Conservation (phyloP, 345 rosid species). For the Eucalyptus pauciflora region DNA sequence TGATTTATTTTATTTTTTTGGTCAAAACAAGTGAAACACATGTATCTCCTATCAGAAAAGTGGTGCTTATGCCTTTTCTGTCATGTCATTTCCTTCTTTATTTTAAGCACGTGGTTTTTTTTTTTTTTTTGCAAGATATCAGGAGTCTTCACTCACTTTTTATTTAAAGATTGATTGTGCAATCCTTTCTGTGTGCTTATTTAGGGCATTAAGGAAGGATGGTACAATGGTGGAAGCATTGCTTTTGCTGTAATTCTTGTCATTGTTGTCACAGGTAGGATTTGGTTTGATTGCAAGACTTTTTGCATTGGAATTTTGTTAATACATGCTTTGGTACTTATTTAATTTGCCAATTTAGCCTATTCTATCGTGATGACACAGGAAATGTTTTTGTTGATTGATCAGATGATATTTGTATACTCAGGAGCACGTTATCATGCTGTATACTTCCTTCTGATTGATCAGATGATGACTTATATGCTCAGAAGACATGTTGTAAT, state of each 20-base stretch:
- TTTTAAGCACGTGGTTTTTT: not conserved
- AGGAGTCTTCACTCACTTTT: too few relatives aligned
- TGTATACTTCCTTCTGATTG: not conserved
- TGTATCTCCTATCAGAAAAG: not conserved
- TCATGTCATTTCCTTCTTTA: not conserved
- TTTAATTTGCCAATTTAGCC: not conserved
- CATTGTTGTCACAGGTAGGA: constrained; percentile 81
- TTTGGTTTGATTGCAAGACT: not conserved
- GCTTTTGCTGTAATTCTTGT: constrained; percentile 89
- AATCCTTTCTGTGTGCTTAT: not conserved
- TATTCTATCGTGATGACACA: rapidly evolving
- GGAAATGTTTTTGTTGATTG: not conserved
- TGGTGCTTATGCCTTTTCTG: not conserved
- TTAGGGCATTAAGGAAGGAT: constrained; percentile 78
- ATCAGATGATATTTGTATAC: not conserved
- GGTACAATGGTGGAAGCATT: constrained; percentile 98
- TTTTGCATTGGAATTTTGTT: not conserved
- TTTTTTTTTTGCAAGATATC: too few relatives aligned
- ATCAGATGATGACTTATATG: not conserved
- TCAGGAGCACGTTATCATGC: not conserved
- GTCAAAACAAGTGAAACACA: not conserved
- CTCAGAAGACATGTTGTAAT: not conserved
- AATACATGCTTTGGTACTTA: not conserved
- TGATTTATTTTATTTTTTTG: rapidly evolving
- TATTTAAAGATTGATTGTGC: too few relatives aligned